phyloP scores from a whole-genome alignment of 2,329 filamentous ascomycete genomes.

The Pseudonectria buxi region DNA sequence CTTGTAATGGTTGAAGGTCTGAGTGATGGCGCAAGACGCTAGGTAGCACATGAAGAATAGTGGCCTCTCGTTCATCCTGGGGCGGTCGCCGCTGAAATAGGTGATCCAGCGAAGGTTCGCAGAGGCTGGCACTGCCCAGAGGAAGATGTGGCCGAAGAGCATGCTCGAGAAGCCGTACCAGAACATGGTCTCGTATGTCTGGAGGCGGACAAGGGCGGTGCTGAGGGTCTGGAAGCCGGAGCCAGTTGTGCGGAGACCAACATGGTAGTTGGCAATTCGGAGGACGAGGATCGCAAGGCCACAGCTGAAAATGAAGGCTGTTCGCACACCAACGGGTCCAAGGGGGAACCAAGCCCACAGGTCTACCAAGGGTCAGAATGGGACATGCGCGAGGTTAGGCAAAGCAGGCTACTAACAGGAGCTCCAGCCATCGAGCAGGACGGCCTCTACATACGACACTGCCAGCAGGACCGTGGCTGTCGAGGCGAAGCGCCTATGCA shows the following conservation, averaged over 20 bases:
- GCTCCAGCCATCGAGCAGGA: slow-evolving; percentile 62
- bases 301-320: slow-evolving; percentile 68
- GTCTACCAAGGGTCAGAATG: slow-evolving; percentile 38
- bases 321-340: slow-evolving; percentile 66
- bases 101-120: slow-evolving; percentile 68
- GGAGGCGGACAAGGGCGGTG: slow-evolving; percentile 49
- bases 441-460: slow-evolving; percentile 66
- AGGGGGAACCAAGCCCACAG: slow-evolving; percentile 85
- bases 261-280: slow-evolving; percentile 76
- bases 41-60: slow-evolving; percentile 73
- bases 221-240: slow-evolving; percentile 61
- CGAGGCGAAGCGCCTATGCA: slow-evolving; percentile 80
- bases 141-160: slow-evolving; percentile 74
- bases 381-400: neutral
- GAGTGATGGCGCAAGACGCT: slow-evolving; percentile 59
- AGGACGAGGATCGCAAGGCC: slow-evolving; percentile 74
- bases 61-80: slow-evolving; percentile 76
- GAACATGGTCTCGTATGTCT: slow-evolving; percentile 61
- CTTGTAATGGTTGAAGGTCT: slow-evolving; percentile 64
- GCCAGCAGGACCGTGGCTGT: slow-evolving; percentile 63
- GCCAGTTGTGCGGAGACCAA: slow-evolving; percentile 63
- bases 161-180: slow-evolving; percentile 75
- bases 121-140: slow-evolving; percentile 58
- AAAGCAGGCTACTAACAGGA: slow-evolving; percentile 50
- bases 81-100: slow-evolving; percentile 62